A percentile compares a stretch with the other conserved stretches of the same genome.
phyloP scores from a whole-genome alignment of 2,329 filamentous ascomycete species.

The Pseudomassariella vexata region DNA sequence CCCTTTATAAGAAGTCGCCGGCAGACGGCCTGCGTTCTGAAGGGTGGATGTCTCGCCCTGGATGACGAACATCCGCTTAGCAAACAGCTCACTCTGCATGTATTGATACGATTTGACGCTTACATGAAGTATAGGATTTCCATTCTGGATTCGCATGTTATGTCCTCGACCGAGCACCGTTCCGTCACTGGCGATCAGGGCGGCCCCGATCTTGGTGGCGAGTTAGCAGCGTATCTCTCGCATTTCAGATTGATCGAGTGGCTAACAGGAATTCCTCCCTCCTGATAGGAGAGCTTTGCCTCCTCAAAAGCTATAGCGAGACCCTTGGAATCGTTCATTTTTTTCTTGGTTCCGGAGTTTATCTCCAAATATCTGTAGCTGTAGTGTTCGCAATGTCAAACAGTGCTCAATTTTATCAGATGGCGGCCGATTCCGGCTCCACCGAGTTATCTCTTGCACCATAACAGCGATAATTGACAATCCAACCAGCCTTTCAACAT shows the following conservation, averaged over 20 bases:
- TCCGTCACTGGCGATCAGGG: conserved; percentile 62
- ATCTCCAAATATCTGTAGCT: too few relatives aligned
- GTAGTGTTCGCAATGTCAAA: too few relatives aligned
- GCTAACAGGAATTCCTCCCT: conserved; percentile 43
- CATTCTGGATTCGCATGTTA: conserved; percentile 71
- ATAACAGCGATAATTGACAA: too few relatives aligned
- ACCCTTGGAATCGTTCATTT: conserved; percentile 35
- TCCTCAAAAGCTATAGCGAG: conserved; percentile 41
- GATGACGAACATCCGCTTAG: background rate
- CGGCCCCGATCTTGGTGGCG: conserved; percentile 41
- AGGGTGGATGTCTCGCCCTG: conserved; percentile 74
- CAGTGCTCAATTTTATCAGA: too few relatives aligned
- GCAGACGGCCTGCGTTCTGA: conserved; percentile 66
- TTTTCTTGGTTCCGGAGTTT: too few relatives aligned
- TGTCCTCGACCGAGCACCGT: conserved; percentile 66
- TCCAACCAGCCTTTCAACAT: too few relatives aligned
- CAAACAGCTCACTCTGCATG: conserved; percentile 9
- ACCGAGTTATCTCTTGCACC: too few relatives aligned
- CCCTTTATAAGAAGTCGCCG: conserved; percentile 61
- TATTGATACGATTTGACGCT: conserved; percentile 6
- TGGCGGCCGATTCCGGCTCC: too few relatives aligned
- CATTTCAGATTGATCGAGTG: background rate
- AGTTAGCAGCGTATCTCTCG: background rate
- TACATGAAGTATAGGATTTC: conserved; percentile 67
- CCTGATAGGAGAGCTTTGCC: conserved; percentile 35